A percentile compares a stretch with the other conserved stretches of the same genome.
phyloP scores from a whole-genome alignment of 179 eudicot genomes.

The Beta lomatogona region DNA sequence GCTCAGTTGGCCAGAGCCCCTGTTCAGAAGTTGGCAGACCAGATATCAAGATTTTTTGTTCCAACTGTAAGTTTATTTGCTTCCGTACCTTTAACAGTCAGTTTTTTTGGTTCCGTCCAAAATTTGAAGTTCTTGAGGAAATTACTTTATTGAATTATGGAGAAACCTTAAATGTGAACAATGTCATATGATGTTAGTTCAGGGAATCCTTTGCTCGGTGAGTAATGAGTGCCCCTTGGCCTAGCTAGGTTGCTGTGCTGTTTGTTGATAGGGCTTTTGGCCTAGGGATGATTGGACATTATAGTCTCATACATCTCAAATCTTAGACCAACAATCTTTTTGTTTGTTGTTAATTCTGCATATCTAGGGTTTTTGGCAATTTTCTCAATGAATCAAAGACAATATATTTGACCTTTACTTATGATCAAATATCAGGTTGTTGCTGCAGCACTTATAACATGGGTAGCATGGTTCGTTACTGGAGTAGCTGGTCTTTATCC shows the following conservation, averaged over 20 bases:
- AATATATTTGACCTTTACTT: constrained; percentile 5
- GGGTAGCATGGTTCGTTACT: constrained; percentile 79
- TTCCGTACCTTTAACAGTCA: background rate
- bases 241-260: background rate
- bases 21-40: constrained; percentile 95
- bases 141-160: background rate
- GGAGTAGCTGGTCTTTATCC: constrained; percentile 81
- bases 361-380: background rate
- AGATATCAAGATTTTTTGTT: constrained; percentile 82
- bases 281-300: background rate
- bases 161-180: background rate
- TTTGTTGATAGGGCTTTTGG: background rate
- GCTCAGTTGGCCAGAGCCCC: constrained; percentile 99
- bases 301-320: background rate
- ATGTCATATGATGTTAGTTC: background rate
- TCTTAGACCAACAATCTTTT: background rate
- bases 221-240: background rate
- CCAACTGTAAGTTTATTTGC: constrained; percentile 62
- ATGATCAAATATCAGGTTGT: constrained; percentile 58
- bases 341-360: background rate
- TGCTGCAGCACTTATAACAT: constrained; percentile 68
- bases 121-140: background rate
- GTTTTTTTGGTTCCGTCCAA: background rate
- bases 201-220: background rate
- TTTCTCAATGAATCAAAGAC: background rate